Conservation (phyloP, 2,329 filamentous ascomycete genomes). For the Lasiodiplodia sp. region DNA sequence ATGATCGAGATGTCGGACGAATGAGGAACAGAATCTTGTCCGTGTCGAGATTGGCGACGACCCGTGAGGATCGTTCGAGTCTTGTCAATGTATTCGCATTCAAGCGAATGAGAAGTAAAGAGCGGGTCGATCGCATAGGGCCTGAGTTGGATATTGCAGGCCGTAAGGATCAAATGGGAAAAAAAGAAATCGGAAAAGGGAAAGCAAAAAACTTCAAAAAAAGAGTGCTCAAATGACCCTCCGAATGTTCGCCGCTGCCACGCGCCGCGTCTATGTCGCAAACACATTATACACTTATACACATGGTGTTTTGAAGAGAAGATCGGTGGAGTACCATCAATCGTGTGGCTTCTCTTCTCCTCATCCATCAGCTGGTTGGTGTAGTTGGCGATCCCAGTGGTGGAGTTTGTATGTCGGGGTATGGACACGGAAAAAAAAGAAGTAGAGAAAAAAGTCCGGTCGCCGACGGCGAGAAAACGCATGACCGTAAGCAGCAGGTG, state of each 20-base stretch:
- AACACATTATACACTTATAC: slow-evolving; percentile 28
- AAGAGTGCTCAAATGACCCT: slow-evolving; percentile 3
- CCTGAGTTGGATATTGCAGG: slow-evolving; percentile 15
- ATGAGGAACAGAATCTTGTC: not conserved
- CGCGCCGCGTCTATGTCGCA: not conserved
- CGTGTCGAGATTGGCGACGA: not conserved
- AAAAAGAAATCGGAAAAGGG: not conserved
- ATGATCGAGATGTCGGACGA: not conserved
- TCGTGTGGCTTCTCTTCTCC: not conserved
- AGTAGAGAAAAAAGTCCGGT: not conserved
- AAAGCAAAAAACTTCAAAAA: slow-evolving; percentile 5
- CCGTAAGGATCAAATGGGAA: not conserved
- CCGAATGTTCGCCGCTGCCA: slow-evolving; percentile 1
- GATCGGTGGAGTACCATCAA: not conserved
- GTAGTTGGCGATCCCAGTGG: not conserved
- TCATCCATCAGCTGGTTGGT: not conserved
- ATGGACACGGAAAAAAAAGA: slow-evolving; percentile 9
- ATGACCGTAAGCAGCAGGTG: not conserved
- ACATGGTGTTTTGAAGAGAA: slow-evolving; percentile 6
- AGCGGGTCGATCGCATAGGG: slow-evolving; percentile 1
- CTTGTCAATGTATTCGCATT: not conserved
- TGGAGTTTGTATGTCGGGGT: slow-evolving; percentile 7
- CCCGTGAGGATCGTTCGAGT: not conserved
- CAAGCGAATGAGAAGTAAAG: not conserved
- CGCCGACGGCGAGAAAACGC: not conserved